Conservation (phyloP, 805 yeast genomes). For the Myxozyma mucilagina region DNA sequence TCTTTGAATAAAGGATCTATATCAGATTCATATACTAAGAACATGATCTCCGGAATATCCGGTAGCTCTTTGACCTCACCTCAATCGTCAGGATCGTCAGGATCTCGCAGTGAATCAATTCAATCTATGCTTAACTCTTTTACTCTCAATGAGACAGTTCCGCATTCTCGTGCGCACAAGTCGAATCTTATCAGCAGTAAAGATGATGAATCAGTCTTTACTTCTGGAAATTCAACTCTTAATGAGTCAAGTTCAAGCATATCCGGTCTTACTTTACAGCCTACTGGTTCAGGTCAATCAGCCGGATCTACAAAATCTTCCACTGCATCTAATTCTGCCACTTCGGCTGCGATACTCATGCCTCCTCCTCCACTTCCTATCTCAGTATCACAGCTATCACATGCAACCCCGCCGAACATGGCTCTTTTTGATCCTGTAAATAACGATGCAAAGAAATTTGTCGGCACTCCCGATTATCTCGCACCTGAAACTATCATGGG, state of each 20-base stretch:
- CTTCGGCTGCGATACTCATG: conserved; percentile 4
- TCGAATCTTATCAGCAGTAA: background rate
- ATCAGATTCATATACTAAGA: conserved; percentile 6
- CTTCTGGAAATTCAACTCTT: conserved; percentile 14
- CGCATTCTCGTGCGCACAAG: background rate
- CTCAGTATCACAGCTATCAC: background rate
- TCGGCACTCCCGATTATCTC: conserved; percentile 96
- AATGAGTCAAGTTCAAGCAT: conserved; percentile 5
- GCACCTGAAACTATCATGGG: conserved; percentile 96
- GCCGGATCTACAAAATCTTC: background rate
- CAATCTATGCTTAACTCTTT: conserved; percentile 26
- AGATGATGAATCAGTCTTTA: conserved; percentile 5
- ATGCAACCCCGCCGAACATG: conserved; percentile 14
- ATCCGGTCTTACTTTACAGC: conserved; percentile 13
- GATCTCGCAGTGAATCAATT: conserved; percentile 18
- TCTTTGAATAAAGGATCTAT: conserved; percentile 18
- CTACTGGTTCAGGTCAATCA: conserved; percentile 5
- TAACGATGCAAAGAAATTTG: conserved; percentile 64
- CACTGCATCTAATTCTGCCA: background rate
- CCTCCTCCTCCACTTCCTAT: conserved; percentile 21
- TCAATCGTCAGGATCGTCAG: background rate
- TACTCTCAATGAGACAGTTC: conserved; percentile 10
- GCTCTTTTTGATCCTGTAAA: conserved; percentile 70
- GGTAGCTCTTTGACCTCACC: background rate
- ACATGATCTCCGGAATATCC: background rate